phyloP scores from a whole-genome alignment of 306 rosid genomes.

The Citrullus mucosospermus region DNA sequence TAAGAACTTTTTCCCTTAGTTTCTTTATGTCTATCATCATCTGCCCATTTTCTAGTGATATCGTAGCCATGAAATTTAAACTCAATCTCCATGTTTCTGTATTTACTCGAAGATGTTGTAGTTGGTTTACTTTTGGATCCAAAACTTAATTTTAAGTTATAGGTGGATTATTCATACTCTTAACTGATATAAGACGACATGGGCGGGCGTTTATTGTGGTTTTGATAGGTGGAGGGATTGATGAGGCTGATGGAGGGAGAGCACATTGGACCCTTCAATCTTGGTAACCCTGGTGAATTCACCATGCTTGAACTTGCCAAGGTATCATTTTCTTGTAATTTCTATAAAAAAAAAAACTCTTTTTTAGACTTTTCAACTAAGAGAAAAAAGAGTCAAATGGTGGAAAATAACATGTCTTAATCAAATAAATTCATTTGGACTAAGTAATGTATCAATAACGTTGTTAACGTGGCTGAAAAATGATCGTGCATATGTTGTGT shows the following conservation, averaged over 20 bases:
- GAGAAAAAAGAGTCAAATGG: not conserved
- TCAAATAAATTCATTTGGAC: not conserved
- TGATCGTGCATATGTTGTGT: not conserved
- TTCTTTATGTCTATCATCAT: not conserved
- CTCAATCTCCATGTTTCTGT: not conserved
- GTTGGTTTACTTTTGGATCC: not conserved
- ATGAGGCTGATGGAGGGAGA: slow-evolving; percentile 99
- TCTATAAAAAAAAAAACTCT: not conserved
- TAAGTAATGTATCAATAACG: not conserved
- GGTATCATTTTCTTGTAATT: slow-evolving; percentile 21
- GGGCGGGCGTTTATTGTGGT: not conserved
- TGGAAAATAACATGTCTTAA: not conserved
- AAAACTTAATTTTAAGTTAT: not conserved
- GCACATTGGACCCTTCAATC: slow-evolving; percentile 97
- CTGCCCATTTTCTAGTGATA: not conserved
- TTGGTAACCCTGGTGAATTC: slow-evolving; percentile 98
- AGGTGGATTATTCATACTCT: not conserved
- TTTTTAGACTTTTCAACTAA: not conserved
- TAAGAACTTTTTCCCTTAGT: slow-evolving; percentile 17
- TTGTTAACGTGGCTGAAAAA: not conserved
- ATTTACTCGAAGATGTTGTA: not conserved
- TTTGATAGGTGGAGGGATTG: slow-evolving; percentile 78
- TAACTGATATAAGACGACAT: not conserved
- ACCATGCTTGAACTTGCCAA: slow-evolving; percentile 99
- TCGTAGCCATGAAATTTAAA: not conserved